Evolutionary conservation across 2,329 filamentous ascomycete species (phyloP).

Genomic region (Hypoxylon sp.): DNA sequence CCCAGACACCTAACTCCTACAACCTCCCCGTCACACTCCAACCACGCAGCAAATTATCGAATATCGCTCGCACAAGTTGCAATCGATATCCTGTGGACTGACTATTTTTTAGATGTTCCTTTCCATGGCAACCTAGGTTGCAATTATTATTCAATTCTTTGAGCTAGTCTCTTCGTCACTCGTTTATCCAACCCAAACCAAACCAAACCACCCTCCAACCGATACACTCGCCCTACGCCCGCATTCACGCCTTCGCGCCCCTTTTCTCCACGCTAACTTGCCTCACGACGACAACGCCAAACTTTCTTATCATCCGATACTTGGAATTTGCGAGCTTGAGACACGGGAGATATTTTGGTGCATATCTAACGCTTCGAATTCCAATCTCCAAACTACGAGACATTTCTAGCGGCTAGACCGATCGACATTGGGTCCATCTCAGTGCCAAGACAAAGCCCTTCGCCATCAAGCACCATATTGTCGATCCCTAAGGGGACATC

Average conservation of each 20-base stretch:
- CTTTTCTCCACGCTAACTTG: conserved; percentile 32
- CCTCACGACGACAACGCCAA: conserved; percentile 25
- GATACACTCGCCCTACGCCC: conserved; percentile 1
- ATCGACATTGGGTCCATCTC: conserved; percentile 43
- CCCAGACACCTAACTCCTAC: not conserved
- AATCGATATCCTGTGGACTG: conserved; percentile 38
- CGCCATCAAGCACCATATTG: conserved; percentile 31
- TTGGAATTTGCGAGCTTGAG: conserved; percentile 1
- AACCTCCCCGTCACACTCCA: conserved; percentile 21
- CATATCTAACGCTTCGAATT: conserved; percentile 21
- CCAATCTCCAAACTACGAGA: conserved; percentile 35
- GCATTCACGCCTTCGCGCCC: conserved; percentile 30
- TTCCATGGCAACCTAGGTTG: conserved; percentile 46
- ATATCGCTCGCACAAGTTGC: conserved; percentile 37
- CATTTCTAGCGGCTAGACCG: conserved; percentile 34
- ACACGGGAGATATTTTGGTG: conserved; percentile 14
- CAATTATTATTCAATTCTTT: conserved; percentile 48
- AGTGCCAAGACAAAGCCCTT: conserved; percentile 36
- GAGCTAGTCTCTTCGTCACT: conserved; percentile 64
- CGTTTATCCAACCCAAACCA: conserved; percentile 49
- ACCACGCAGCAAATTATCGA: conserved; percentile 13
- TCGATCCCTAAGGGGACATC: conserved; percentile 36
- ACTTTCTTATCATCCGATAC: conserved; percentile 12
- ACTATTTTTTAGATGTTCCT: conserved; percentile 44
- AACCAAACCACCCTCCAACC: conserved; percentile 34